Conservation (phyloP, 805 yeast genomes). For the Candida yuanshanica region DNA sequence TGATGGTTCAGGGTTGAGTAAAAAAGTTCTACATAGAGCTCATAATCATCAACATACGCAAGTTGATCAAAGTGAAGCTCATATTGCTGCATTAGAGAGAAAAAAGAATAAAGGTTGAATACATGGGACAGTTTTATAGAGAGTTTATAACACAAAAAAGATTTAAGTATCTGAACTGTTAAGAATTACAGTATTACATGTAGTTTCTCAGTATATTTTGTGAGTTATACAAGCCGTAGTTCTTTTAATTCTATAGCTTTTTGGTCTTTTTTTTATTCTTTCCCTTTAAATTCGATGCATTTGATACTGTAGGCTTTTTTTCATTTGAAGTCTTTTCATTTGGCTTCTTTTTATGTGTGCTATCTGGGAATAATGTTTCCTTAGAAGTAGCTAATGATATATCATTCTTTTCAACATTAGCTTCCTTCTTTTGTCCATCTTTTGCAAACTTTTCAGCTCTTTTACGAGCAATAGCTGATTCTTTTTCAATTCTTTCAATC, state of each 20-base stretch:
- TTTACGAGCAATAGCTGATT: conserved; percentile 64
- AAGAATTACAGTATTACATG: too few species aligned
- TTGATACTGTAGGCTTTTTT: neutral
- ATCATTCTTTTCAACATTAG: conserved; percentile 2
- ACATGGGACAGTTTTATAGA: conserved; percentile 8
- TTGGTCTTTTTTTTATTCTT: neutral
- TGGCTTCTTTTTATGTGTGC: conserved; percentile 3
- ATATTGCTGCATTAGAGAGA: conserved; percentile 87
- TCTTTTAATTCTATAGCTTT: neutral
- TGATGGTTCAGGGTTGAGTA: conserved; percentile 31
- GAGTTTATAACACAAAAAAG: too few species aligned
- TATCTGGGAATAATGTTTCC: conserved; percentile 27
- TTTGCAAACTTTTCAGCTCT: conserved; percentile 14
- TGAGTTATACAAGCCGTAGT: too few species aligned
- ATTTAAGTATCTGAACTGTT: too few species aligned
- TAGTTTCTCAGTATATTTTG: too few species aligned
- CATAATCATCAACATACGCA: conserved; percentile 75
- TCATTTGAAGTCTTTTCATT: neutral
- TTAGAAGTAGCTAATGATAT: conserved; percentile 8
- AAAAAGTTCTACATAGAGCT: conserved; percentile 35
- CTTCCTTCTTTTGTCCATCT: conserved; percentile 10
- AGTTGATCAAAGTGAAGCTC: conserved; percentile 92
- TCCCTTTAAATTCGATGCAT: neutral
- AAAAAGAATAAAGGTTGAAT: conserved; percentile 41
- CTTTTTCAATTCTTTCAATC: conserved; percentile 60